Evolutionary conservation across 2,329 filamentous ascomycete species (phyloP).

Genomic region (Botrytis aclada): DNA sequence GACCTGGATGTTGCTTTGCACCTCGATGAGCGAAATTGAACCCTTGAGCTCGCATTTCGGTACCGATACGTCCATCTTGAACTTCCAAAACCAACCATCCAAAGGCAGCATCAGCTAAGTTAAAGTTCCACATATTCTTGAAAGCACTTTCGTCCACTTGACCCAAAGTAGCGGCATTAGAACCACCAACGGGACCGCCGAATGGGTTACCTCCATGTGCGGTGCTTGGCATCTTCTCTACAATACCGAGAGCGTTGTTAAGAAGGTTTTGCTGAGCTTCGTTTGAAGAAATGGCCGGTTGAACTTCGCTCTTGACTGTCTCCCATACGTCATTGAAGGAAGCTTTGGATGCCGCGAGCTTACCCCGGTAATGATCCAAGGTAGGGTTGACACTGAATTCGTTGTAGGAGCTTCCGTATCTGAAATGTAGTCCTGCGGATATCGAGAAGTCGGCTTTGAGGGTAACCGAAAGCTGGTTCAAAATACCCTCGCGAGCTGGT

Average conservation of each 20-base stretch:
- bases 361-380: slow-evolving; percentile 95
- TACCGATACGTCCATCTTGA: slow-evolving; percentile 92
- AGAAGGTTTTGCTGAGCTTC: slow-evolving; percentile 90
- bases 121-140: slow-evolving; percentile 99
- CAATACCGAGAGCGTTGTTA: slow-evolving; percentile 85
- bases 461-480: slow-evolving; percentile 96
- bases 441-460: slow-evolving; percentile 98
- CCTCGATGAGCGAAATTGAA: slow-evolving; percentile 98
- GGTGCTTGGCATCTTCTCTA: slow-evolving; percentile 96
- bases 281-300: slow-evolving; percentile 90
- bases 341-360: slow-evolving; percentile 94
- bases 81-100: slow-evolving; percentile 94
- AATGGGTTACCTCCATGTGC: slow-evolving; percentile 97
- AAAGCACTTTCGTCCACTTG: slow-evolving; percentile 98
- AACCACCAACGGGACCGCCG: slow-evolving; percentile 75
- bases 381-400: slow-evolving; percentile 99
- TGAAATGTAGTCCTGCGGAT: slow-evolving; percentile 95
- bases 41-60: slow-evolving; percentile 96
- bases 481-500: slow-evolving; percentile 88
- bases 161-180: slow-evolving; percentile 64
- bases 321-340: slow-evolving; percentile 99
- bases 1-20: slow-evolving; percentile 64
- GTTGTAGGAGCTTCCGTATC: slow-evolving; percentile 98
- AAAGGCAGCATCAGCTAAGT: slow-evolving; percentile 94
- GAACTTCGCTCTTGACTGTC: slow-evolving; percentile 93